Conservation (phyloP, 2,329 filamentous ascomycete species). For the Chaetomium olivaceum region DNA sequence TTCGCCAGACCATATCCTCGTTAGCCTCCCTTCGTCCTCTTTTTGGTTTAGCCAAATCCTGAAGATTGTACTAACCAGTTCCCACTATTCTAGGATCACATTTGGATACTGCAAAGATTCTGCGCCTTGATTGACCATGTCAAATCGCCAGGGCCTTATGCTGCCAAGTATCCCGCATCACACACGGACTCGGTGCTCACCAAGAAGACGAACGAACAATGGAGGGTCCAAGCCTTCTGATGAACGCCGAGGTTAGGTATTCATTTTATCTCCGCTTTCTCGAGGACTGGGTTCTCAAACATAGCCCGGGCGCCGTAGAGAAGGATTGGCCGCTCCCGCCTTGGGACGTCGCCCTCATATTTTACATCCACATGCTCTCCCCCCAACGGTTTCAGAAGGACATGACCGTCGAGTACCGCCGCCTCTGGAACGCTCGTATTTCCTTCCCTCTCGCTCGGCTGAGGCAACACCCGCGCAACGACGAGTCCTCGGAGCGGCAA, state of each 20-base stretch:
- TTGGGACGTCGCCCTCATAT: conserved; percentile 24
- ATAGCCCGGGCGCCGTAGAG: neutral
- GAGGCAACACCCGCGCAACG: neutral
- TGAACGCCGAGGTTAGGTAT: conserved; percentile 26
- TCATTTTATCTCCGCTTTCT: conserved; percentile 21
- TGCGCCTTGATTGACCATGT: neutral
- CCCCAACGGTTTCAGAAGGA: conserved; percentile 15
- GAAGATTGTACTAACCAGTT: neutral
- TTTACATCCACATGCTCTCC: conserved; percentile 22
- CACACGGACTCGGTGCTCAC: neutral
- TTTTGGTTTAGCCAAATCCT: neutral
- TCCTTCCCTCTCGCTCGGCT: conserved; percentile 20
- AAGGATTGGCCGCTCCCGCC: conserved; percentile 19
- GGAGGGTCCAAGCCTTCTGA: conserved; percentile 22
- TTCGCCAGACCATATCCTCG: neutral
- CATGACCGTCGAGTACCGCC: neutral
- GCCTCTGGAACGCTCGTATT: conserved; percentile 13
- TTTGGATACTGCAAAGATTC: conserved; percentile 7
- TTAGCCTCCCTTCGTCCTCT: neutral
- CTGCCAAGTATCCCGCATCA: neutral
- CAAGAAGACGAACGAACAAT: neutral
- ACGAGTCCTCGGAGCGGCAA: conserved; percentile 6
- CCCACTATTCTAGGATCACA: neutral
- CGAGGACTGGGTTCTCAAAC: conserved; percentile 1
- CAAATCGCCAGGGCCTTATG: neutral